These are phyloP conservation scores for Escovopsis sp. DNA, from an alignment of 2,329 filamentous ascomycete genomes.

Conservation along the genomic window DNA sequence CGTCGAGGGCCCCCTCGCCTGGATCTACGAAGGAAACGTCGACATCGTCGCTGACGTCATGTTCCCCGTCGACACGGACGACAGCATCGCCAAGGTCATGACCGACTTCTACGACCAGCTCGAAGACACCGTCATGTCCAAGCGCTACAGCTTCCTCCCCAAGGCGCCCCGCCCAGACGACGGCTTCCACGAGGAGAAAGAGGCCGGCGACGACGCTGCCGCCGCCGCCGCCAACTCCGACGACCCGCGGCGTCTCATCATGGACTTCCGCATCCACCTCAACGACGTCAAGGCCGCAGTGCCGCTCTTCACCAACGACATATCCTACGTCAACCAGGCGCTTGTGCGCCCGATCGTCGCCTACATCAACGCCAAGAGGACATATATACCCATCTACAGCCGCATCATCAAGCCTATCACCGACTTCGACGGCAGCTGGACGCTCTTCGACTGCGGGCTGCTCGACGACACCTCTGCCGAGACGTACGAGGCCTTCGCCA, in stretches of 20 bases:
- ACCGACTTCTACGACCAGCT: constrained; percentile 94
- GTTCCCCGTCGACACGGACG: constrained; percentile 77
- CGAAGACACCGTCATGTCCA: constrained; percentile 77
- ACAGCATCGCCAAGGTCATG: constrained; percentile 85
- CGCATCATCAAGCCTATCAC: constrained; percentile 76
- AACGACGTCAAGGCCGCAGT: constrained; percentile 90
- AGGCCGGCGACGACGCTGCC: constrained; percentile 3
- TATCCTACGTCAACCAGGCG: constrained; percentile 93
- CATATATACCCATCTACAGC: constrained; percentile 90
- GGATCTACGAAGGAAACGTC: constrained; percentile 95
- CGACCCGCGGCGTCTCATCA: constrained; percentile 68
- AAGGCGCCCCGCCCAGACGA: constrained; percentile 21
- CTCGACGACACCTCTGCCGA: constrained; percentile 90
- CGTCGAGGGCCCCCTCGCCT: constrained; percentile 85
- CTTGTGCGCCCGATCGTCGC: constrained; percentile 91
- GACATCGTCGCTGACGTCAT: constrained; percentile 94
- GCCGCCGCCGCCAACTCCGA: constrained; percentile 25
- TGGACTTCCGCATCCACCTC: constrained; percentile 87
- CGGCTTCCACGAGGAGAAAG: constrained; percentile 16
- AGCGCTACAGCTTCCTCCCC: constrained; percentile 48
- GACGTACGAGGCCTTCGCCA: constrained; percentile 87
- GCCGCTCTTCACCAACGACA: constrained; percentile 77
- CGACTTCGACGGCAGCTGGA: constrained; percentile 95
- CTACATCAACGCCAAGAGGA: constrained; percentile 90
- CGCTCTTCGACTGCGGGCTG: constrained; percentile 79